Base-by-base conservation (phyloP, 768 basidiomycete genomes). In the Mycena indigotica region DNA sequence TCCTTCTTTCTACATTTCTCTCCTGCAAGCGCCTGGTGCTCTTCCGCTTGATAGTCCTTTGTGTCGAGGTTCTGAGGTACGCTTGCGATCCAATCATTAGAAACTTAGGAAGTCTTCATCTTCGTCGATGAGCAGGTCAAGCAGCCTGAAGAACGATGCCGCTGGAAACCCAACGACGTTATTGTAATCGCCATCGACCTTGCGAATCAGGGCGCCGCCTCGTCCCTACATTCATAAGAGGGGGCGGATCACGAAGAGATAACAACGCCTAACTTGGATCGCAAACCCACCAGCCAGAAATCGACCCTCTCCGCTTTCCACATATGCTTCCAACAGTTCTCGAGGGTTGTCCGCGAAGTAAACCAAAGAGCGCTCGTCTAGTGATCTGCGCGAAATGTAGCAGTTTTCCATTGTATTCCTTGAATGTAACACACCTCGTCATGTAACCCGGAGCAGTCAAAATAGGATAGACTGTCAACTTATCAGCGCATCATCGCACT, bases 221-320 rank as follows among this genome's bases (percentile, higher is more conserved):
- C 89, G 75, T 1, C 93, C 93, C 89, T 93, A 53, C 23, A 49
- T 19, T 16, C 49, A 46, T 26, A 52, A 53, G 28, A 25, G 25
- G 30, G 17, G 28, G 55, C 17, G 28, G 24, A 32, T 24, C 24
- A 45, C 26, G 55, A 51, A 32, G 25, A 23, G 19, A 40, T 45
- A 26, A 8, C 21, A 24, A 24, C 41, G 19, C 65, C 77, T 46
- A 61, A 93, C 93, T 80, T 98, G 96, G 38, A 94, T 85, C 2
- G 93, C 94, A 69, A 98, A 98, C 0, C 96, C 96, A 3, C 96
- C 96, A 0, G 96, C 95, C 19, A 93, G 82, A 66, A 94, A 89
- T 39, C 86, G 69, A 0, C 95, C 95, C 74, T 97, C 95, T 5
- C 87, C 90, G 53, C 81, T 88, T 30, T 93, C 86, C 19, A 85